Evolutionary conservation across 306 rosid genomes (phyloP).

Genomic region (Trifolium subterraneum): DNA sequence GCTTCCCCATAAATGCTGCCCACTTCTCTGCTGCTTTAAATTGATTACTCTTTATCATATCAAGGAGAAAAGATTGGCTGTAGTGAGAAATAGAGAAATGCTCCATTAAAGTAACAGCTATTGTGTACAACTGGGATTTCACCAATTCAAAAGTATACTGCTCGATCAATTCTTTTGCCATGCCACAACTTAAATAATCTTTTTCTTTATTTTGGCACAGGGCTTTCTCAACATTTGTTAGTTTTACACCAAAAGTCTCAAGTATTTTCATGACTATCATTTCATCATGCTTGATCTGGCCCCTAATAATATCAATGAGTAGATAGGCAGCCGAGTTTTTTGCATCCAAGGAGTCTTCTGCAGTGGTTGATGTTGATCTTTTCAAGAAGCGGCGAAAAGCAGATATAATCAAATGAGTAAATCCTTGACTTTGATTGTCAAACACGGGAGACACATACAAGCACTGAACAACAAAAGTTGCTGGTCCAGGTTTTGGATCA

Average conservation of each 20-base stretch:
- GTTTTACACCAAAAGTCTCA: constrained; percentile 71
- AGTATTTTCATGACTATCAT: constrained; percentile 72
- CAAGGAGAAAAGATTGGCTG: constrained; percentile 68
- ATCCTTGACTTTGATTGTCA: constrained; percentile 71
- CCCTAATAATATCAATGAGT: constrained; percentile 66
- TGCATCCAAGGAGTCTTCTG: constrained; percentile 52
- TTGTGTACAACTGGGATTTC: constrained; percentile 64
- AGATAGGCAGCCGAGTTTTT: constrained; percentile 75
- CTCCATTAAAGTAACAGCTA: constrained; percentile 82
- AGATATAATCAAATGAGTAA: constrained; percentile 86
- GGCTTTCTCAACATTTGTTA: constrained; percentile 65
- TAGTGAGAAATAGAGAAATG: constrained; percentile 73
- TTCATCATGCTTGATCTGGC: constrained; percentile 75
- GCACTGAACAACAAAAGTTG: constrained; percentile 78
- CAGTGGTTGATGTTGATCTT: constrained; percentile 49
- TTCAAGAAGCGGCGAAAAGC: constrained; percentile 71
- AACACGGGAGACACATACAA: constrained; percentile 75
- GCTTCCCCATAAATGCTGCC: constrained; percentile 91
- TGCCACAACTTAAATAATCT: constrained; percentile 45
- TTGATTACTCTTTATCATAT: constrained; percentile 69
- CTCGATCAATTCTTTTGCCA: constrained; percentile 65
- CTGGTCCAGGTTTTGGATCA: constrained; percentile 87
- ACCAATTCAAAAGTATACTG: constrained; percentile 63
- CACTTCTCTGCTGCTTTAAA: constrained; percentile 95
- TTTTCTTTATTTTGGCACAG: constrained; percentile 56